phyloP scores from a whole-genome alignment of 805 yeast species.

The Schwanniomyces yamadae region DNA sequence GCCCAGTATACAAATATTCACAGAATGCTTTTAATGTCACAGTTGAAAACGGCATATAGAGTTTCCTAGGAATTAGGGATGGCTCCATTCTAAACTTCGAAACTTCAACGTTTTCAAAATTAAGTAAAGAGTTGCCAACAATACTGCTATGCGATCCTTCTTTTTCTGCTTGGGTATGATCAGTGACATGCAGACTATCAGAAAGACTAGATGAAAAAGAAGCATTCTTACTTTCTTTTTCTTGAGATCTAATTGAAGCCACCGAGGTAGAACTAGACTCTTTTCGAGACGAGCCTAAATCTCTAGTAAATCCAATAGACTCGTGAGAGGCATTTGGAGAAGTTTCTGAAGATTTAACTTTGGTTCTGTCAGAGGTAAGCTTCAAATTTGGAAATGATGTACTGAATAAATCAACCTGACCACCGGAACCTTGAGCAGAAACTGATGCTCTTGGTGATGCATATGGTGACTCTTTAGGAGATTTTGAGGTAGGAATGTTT shows the following conservation, averaged over 20 bases:
- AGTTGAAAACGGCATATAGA: slow-evolving; percentile 68
- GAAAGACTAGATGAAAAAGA: neutral
- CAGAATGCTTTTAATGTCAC: slow-evolving; percentile 61
- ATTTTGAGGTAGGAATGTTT: slow-evolving; percentile 33
- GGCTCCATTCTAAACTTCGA: slow-evolving; percentile 51
- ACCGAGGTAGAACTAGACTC: slow-evolving; percentile 4
- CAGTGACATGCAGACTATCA: slow-evolving; percentile 1
- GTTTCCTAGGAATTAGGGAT: slow-evolving; percentile 60
- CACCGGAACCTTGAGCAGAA: slow-evolving; percentile 20
- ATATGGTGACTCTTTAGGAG: slow-evolving; percentile 40
- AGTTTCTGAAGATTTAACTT: slow-evolving; percentile 1
- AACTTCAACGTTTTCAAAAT: slow-evolving; percentile 32
- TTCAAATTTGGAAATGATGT: slow-evolving; percentile 21
- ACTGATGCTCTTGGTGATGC: slow-evolving; percentile 51
- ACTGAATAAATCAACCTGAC: slow-evolving; percentile 6
- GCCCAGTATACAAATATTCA: slow-evolving; percentile 78
- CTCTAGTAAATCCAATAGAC: neutral
- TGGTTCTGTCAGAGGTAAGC: slow-evolving; percentile 8
- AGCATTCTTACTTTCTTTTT: slow-evolving; percentile 1
- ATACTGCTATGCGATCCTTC: neutral
- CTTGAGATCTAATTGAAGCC: slow-evolving; percentile 5
- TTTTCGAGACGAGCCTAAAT: neutral
- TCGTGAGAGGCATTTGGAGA: slow-evolving; percentile 7
- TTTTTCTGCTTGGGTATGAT: neutral
- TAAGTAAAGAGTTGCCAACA: slow-evolving; percentile 16